phyloP scores from a whole-genome alignment of 306 rosid species.

The Arachis hypogaea region DNA sequence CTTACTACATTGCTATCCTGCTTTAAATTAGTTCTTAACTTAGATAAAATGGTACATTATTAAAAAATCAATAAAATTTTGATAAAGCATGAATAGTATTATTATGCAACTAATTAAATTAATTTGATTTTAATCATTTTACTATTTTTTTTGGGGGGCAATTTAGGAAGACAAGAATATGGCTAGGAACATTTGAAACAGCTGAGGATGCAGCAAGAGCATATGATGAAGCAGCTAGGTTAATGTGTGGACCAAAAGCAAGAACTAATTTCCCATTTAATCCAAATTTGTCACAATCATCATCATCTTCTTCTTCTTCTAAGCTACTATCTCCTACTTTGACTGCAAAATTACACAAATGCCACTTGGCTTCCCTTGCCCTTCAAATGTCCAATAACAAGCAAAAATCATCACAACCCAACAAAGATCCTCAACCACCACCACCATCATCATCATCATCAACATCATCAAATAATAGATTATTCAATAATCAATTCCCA shows the following conservation, averaged over 20 bases:
- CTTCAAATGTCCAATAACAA: constrained; percentile 58
- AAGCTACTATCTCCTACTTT: constrained; percentile 68
- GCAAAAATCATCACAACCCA: constrained; percentile 33
- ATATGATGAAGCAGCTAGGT: constrained; percentile 87
- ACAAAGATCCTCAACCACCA: constrained; percentile 40
- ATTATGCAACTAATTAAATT: neutral
- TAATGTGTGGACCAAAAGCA: constrained; percentile 81
- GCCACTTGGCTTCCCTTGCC: constrained; percentile 76
- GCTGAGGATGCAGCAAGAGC: constrained; percentile 92
- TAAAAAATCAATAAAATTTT: neutral
- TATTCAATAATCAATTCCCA: neutral
- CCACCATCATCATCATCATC: constrained; percentile 15
- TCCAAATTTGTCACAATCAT: constrained; percentile 58
- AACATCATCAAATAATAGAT: constrained; percentile 13
- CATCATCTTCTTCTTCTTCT: constrained; percentile 32
- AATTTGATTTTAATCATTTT: neutral
- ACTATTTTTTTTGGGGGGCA: neutral
- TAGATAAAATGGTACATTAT: too few relatives aligned
- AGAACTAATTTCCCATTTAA: constrained; percentile 70
- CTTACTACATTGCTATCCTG: too few relatives aligned
- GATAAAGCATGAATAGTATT: too few relatives aligned
- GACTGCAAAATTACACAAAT: constrained; percentile 70
- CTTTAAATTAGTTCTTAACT: too few relatives aligned
- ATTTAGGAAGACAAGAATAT: constrained; percentile 73
- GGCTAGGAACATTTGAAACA: constrained; percentile 87